phyloP scores from a whole-genome alignment of 2,329 filamentous ascomycete species.

The Diplodia scrobiculata region DNA sequence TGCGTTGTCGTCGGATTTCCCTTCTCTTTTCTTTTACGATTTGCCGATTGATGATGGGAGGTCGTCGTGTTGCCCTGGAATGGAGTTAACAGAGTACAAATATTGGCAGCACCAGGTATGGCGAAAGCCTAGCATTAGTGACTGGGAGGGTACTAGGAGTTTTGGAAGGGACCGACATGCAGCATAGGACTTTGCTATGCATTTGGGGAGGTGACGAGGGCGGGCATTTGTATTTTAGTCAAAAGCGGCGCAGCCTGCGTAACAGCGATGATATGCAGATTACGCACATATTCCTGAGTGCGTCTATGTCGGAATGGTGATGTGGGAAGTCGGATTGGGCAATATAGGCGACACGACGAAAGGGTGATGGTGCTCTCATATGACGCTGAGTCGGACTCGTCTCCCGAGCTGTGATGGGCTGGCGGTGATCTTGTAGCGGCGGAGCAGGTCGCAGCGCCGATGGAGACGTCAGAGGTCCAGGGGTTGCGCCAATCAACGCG shows the following conservation, averaged over 20 bases:
- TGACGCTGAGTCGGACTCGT: not conserved
- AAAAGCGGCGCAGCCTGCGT: not conserved
- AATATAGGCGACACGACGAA: too few relatives aligned
- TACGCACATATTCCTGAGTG: not conserved
- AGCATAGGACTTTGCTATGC: not conserved
- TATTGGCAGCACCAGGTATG: not conserved
- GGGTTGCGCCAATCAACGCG: not conserved
- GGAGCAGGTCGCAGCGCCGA: not conserved
- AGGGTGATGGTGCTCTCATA: not conserved
- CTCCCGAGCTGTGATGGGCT: not conserved
- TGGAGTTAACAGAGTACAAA: constrained; percentile 3
- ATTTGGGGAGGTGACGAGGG: not conserved
- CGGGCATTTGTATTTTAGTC: not conserved
- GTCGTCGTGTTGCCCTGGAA: not conserved
- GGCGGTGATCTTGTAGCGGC: not conserved
- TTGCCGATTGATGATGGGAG: not conserved
- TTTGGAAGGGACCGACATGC: not conserved
- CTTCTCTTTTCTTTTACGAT: not conserved
- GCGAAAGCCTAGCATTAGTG: not conserved
- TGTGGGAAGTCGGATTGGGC: too few relatives aligned
- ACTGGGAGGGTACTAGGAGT: not conserved
- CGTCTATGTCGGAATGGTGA: not conserved
- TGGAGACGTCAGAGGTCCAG: not conserved
- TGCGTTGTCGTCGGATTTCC: not conserved
- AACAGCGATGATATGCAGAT: not conserved